Evolutionary conservation across 2,329 filamentous ascomycete genomes (phyloP), one percentile per base, ranked within the genome.

Genomic region (Calycina marina): DNA sequence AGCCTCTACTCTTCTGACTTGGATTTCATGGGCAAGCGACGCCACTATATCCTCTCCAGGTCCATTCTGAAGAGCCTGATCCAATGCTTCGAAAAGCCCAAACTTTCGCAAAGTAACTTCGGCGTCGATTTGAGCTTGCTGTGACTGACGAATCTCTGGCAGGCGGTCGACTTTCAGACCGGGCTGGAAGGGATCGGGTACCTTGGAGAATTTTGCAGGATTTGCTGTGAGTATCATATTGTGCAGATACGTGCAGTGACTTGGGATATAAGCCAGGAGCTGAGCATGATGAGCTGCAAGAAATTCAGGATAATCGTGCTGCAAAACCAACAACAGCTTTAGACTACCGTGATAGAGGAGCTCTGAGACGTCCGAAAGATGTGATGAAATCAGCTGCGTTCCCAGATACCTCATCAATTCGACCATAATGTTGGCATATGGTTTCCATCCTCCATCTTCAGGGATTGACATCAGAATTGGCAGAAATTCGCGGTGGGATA

Each of bases 231-330:
- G 67, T 32, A 98, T 74, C 34, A 93, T 65, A 50, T 96, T 94
- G 43, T 86, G 74, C 32, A 94, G 65, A 55, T 96, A 90, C 11
- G 77, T 76, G 56, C 83, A 90, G 49, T 90, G 79, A 31, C 75
- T 71, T 2, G 86, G 82, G 36, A 96, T 78, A 48, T 72, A 74
- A 45, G 80, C 77, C 58, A 78, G 85, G 32, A 98, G 71, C 44
- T 74, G 72, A 44, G 82, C 73, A 51, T 93, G 82, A 53, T 93
- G 84, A 46, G 86, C 82, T 4, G 82, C 79, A 25, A 98, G 60
- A 55, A 93, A 98, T 35, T 94, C 85, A 0, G 88, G 81, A 56
- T 84, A 96, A 54, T 98, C 90, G 51, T 96, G 90, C 45, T 93
- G 82, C 32, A 98, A 62, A 32, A 93, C 69, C 18, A 93, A 62